Evolutionary conservation across 2,329 filamentous ascomycete genomes (phyloP).

Genomic region (Penicillium sp.): DNA sequence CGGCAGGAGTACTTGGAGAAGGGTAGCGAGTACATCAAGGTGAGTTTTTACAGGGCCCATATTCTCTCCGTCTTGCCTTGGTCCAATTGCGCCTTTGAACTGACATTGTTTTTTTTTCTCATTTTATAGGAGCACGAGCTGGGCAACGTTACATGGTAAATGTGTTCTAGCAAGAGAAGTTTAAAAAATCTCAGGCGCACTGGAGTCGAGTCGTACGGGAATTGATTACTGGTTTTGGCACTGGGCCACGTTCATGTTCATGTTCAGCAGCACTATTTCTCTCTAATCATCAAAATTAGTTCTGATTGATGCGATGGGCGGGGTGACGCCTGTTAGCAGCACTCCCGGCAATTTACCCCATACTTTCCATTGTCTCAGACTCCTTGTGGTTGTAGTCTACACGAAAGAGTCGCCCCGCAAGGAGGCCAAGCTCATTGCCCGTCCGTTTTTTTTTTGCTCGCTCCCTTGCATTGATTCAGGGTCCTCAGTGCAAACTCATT

Average conservation of each 20-base stretch:
- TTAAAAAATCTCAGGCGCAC: conserved; percentile 26
- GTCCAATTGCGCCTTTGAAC: neutral
- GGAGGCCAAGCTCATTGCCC: neutral
- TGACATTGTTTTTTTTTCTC: conserved; percentile 11
- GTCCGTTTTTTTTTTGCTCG: neutral
- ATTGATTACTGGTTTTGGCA: conserved; percentile 10
- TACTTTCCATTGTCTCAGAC: neutral
- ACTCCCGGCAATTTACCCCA: neutral
- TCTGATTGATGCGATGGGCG: neutral
- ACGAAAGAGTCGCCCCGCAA: neutral
- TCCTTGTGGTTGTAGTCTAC: neutral
- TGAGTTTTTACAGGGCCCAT: conserved; percentile 25
- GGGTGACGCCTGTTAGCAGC: neutral
- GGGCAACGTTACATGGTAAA: conserved; percentile 40
- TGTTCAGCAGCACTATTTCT: conserved; percentile 1
- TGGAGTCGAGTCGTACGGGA: conserved; percentile 27
- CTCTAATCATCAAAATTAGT: neutral
- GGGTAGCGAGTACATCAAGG: conserved; percentile 92
- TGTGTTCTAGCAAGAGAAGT: neutral
- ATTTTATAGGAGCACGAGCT: conserved; percentile 42
- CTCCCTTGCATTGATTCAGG: neutral
- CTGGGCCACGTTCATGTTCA: conserved; percentile 16
- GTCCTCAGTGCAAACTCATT: neutral
- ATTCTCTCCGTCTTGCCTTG: neutral
- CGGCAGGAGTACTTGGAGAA: conserved; percentile 88